A percentile compares a stretch with the other conserved stretches of the same genome.
phyloP scores from a whole-genome alignment of 2,329 filamentous ascomycete genomes.

The Aspergillus tanneri region DNA sequence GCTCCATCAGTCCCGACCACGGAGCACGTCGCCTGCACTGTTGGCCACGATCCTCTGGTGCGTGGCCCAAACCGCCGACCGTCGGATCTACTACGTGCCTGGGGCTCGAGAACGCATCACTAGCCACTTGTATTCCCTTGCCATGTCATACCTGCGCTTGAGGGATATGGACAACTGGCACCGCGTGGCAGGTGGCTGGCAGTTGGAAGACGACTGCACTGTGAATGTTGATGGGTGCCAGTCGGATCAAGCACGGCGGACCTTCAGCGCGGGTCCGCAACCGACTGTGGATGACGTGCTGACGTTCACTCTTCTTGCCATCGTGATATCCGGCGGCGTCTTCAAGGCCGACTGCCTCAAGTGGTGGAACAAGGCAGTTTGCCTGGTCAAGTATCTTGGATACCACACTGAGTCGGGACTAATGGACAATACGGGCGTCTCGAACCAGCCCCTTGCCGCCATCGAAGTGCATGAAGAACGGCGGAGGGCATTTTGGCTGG shows the following conservation, averaged over 20 bases:
- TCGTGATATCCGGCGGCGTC: slow-evolving; percentile 50
- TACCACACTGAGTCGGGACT: slow-evolving; percentile 8
- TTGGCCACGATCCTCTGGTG: slow-evolving; percentile 52
- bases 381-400: slow-evolving; percentile 32
- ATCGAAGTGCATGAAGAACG: slow-evolving; percentile 40
- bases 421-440: neutral
- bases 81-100: slow-evolving; percentile 44
- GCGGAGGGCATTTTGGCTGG: slow-evolving; percentile 50
- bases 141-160: slow-evolving; percentile 31
- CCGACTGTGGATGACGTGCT: slow-evolving; percentile 42
- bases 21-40: slow-evolving; percentile 47
- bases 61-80: slow-evolving; percentile 50
- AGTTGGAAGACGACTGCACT: neutral
- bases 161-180: slow-evolving; percentile 27
- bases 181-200: neutral
- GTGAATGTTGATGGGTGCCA: neutral
- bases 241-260: neutral
- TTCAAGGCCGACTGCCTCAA: slow-evolving; percentile 52
- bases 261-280: neutral
- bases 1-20: slow-evolving; percentile 41
- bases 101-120: slow-evolving; percentile 43
- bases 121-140: slow-evolving; percentile 30
- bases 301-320: slow-evolving; percentile 48
- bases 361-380: slow-evolving; percentile 49
- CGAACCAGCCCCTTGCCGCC: neutral